These are phyloP conservation scores for Calonectria fujianensis DNA, from an alignment of 2,329 filamentous ascomycete species.

Conservation along the genomic window DNA sequence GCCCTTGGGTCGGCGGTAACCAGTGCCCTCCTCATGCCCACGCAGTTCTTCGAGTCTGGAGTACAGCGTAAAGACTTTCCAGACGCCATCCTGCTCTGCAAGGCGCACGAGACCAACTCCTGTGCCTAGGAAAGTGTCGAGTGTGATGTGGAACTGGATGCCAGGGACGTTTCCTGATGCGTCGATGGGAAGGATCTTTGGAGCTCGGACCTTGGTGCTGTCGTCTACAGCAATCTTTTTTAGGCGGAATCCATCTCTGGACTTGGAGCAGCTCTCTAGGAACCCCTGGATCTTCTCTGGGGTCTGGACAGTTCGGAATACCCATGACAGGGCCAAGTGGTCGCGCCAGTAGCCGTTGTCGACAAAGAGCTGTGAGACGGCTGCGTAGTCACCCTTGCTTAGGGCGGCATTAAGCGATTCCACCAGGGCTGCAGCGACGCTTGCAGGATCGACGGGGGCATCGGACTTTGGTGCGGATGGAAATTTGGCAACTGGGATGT, in stretches of 20 bases:
- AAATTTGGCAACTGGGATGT: constrained; percentile 69
- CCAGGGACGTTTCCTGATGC: constrained; percentile 68
- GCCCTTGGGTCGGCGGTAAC: constrained; percentile 70
- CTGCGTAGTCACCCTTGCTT: constrained; percentile 57
- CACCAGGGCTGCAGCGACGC: constrained; percentile 63
- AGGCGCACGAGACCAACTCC: constrained; percentile 76
- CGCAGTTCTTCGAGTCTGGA: constrained; percentile 74
- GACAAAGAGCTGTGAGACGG: constrained; percentile 56
- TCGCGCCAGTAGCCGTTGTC: constrained; percentile 75
- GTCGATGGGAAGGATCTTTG: constrained; percentile 69
- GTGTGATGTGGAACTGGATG: constrained; percentile 73
- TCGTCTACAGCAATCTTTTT: constrained; percentile 67
- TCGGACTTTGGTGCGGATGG: constrained; percentile 56
- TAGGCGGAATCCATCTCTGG: constrained; percentile 63
- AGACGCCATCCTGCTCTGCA: constrained; percentile 65
- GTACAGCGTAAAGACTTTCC: constrained; percentile 80
- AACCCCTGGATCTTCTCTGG: constrained; percentile 63
- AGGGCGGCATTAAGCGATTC: constrained; percentile 65
- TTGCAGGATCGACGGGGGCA: constrained; percentile 58
- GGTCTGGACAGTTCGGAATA: constrained; percentile 71
- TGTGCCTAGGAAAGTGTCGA: constrained; percentile 71
- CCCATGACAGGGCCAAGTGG: constrained; percentile 74
- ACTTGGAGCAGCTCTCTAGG: constrained; percentile 57
- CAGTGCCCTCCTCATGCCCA: constrained; percentile 70
- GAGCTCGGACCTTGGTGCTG: constrained; percentile 65